Evolutionary conservation across 257 asterid genomes (phyloP).

Genomic region (Cinchona pubescens): DNA sequence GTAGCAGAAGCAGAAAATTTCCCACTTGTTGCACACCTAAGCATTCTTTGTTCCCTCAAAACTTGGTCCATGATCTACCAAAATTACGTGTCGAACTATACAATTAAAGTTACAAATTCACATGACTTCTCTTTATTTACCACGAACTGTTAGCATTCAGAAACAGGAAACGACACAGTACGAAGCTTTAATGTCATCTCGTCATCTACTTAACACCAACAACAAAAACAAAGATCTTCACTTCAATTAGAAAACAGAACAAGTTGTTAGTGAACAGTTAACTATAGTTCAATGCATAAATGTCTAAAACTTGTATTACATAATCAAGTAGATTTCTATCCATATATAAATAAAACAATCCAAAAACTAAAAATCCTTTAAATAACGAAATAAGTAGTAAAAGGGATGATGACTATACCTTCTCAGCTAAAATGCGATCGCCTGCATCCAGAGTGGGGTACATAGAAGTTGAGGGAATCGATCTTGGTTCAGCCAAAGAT

Average conservation of each 20-base stretch:
- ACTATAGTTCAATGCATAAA: background rate
- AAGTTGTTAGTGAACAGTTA: background rate
- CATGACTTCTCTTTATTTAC: background rate
- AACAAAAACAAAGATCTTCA: background rate
- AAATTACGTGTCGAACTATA: background rate
- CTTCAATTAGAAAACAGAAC: background rate
- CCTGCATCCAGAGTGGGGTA: slow-evolving; percentile 89
- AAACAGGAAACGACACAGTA: background rate
- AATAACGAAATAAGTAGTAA: background rate
- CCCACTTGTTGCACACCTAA: background rate
- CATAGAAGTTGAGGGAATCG: slow-evolving; percentile 92
- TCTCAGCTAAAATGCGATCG: slow-evolving; percentile 85
- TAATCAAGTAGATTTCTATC: background rate
- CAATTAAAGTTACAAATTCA: background rate
- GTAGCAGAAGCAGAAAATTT: background rate
- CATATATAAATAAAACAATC: background rate
- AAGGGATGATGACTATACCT: slow-evolving; percentile 40
- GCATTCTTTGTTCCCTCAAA: background rate
- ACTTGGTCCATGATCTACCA: background rate
- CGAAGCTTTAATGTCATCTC: background rate
- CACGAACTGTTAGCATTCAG: background rate
- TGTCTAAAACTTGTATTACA: background rate
- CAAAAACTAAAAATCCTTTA: background rate
- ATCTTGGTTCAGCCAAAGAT: slow-evolving; percentile 91
- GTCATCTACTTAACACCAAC: background rate